Evolutionary conservation across 2,329 filamentous ascomycete species (phyloP), one percentile per base, ranked within the genome.

Genomic region (Botryotinia convoluta): DNA sequence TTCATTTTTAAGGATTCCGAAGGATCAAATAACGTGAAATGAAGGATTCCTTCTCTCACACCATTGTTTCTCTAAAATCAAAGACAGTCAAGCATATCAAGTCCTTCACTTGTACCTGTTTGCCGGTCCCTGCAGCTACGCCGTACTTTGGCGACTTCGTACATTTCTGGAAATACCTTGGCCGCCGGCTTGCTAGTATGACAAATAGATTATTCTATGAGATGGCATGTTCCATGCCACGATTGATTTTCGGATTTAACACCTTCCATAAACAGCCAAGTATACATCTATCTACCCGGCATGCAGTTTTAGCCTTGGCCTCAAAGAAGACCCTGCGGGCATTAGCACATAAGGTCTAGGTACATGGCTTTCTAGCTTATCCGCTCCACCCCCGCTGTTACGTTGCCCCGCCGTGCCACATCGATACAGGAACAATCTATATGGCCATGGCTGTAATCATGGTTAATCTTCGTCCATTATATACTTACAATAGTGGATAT

Each of bases 141-240:
- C 37, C 51, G 35, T 57, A 32, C 37, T 18, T 42, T 18, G 42
- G 48, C 65, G n/a, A 26, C 26, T 32, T 42, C 9, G 48, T n/a
- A 42, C 35, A 42, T 26, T 29, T 68, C 39, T 57, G 48, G 48
- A 20, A 44, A 57, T 44, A 32, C 35, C 48, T 18, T 69, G 65
- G 18, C 48, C 65, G 37, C 14, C 48, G 48, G 48, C 65, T 54
- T 61, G 60, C 60, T 44, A 42, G 18, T 32, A 57, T 69, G 65
- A 69, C 65, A 57, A 69, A 69, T 59, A 32, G 65, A 68, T 42
- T 68, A 57, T 68, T 68, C 65, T 32, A 68, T 57, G n/a, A 37
- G 18, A 32, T 68, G 35, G 39, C 35, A 68, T 65, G 16, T 68
- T 68, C 18, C 26, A 51, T 57, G 39, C 35, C 64, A 42, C 45